These are phyloP conservation scores for Sugiyamaella boreocaroliniensis DNA, from an alignment of 805 yeast genomes.

Conservation along the genomic window DNA sequence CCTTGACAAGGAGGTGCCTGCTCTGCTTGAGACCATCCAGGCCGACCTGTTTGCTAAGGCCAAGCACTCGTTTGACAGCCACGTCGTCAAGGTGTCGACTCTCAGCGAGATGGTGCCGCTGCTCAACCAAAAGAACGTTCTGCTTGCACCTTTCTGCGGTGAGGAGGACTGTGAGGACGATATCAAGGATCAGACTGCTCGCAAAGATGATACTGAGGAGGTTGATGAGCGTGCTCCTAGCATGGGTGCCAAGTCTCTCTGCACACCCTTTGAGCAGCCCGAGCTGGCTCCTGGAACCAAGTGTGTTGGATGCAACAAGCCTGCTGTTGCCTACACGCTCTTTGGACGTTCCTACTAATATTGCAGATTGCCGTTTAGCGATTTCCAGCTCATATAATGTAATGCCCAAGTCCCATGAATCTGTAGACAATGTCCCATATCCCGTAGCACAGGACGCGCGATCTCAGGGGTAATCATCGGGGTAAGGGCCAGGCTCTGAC, in stretches of 20 bases:
- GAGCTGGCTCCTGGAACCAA: constrained; percentile 63
- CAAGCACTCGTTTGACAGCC: constrained; percentile 73
- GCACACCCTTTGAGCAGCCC: constrained; percentile 95
- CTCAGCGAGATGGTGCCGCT: constrained; percentile 93
- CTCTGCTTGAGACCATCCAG: constrained; percentile 78
- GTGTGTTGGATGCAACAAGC: constrained; percentile 72
- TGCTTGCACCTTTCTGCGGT: constrained; percentile 98
- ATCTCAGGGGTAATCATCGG: neutral
- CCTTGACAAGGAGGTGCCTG: constrained; percentile 60
- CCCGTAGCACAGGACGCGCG: too few relatives aligned
- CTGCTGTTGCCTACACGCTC: constrained; percentile 81
- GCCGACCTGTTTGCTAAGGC: constrained; percentile 67
- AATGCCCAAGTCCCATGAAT: neutral
- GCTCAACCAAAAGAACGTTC: constrained; percentile 82
- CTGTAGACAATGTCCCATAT: too few relatives aligned
- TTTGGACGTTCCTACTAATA: constrained; percentile 90
- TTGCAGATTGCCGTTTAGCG: neutral
- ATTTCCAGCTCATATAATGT: neutral
- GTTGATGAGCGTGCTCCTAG: constrained; percentile 95
- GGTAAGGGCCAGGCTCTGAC: too few relatives aligned
- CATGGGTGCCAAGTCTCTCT: constrained; percentile 98
- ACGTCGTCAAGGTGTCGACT: constrained; percentile 71
- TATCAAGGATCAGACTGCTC: constrained; percentile 79
- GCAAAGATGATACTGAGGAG: constrained; percentile 74
- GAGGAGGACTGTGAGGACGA: constrained; percentile 90